Evolutionary conservation across 257 asterid species (phyloP).

Genomic region (Datura wrightii): DNA sequence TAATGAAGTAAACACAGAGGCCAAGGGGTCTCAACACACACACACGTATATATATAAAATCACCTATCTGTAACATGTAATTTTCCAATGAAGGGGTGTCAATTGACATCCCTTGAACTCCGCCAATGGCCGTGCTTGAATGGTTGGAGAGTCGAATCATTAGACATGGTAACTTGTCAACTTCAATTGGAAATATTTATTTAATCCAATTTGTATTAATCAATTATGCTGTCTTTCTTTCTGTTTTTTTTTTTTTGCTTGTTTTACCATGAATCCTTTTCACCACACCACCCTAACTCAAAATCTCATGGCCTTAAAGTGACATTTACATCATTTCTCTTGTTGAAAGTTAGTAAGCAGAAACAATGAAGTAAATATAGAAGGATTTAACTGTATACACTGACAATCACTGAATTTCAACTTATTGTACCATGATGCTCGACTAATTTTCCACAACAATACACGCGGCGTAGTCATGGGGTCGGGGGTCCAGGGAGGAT

Average conservation of each 20-base stretch:
- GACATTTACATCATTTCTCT: neutral
- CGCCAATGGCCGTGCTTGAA: too few relatives aligned
- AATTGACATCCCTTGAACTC: too few relatives aligned
- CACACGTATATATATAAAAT: too few relatives aligned
- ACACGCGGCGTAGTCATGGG: too few relatives aligned
- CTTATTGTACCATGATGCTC: neutral
- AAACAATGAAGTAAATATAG: slow-evolving; percentile 19
- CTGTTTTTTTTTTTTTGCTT: too few relatives aligned
- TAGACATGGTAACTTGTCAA: neutral
- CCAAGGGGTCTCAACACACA: too few relatives aligned
- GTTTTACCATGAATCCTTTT: too few relatives aligned
- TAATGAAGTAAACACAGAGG: too few relatives aligned
- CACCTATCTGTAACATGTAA: too few relatives aligned
- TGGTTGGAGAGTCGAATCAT: neutral
- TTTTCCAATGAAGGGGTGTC: too few relatives aligned
- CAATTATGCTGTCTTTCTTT: neutral
- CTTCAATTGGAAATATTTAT: neutral
- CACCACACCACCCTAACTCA: neutral
- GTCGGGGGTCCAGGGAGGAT: too few relatives aligned
- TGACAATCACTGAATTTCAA: neutral
- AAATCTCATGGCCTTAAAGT: neutral
- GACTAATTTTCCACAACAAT: neutral
- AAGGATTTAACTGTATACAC: neutral
- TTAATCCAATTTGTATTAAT: neutral
- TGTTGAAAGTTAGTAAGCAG: slow-evolving; percentile 6